phyloP scores from a whole-genome alignment of 2,329 filamentous ascomycete species.

The Trichoderma asperellum region DNA sequence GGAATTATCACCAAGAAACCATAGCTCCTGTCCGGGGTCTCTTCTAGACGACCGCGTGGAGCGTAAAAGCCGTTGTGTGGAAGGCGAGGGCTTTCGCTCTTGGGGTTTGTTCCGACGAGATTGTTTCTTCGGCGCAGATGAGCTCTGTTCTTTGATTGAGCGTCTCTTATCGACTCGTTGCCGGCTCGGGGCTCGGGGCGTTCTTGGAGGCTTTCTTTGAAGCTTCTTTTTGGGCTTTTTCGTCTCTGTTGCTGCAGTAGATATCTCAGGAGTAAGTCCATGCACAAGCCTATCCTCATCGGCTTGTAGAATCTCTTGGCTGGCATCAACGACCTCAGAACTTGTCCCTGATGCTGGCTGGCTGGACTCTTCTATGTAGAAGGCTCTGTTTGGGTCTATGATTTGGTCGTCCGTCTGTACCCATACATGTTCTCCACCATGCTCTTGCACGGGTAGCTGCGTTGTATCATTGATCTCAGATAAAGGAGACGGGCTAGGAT shows the following conservation, averaged over 20 bases:
- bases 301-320: neutral
- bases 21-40: neutral
- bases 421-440: neutral
- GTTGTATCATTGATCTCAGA: neutral
- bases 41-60: conserved; percentile 2
- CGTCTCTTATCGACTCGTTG: conserved; percentile 1
- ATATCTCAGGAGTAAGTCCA: neutral
- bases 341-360: neutral
- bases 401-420: neutral
- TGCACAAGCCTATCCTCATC: neutral
- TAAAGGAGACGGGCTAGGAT: neutral
- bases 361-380: neutral
- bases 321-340: neutral
- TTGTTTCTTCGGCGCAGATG: neutral
- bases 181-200: neutral
- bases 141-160: neutral
- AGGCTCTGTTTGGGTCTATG: neutral
- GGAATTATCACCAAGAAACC: neutral
- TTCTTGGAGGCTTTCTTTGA: neutral
- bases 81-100: neutral
- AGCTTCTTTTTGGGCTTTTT: neutral
- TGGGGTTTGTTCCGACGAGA: neutral
- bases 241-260: neutral
- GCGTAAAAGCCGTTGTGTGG: neutral
- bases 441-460: neutral